These are phyloP conservation scores for Ganoderma sp. DNA, from an alignment of 1,284 basidiomycete genomes.

Conservation along the genomic window DNA sequence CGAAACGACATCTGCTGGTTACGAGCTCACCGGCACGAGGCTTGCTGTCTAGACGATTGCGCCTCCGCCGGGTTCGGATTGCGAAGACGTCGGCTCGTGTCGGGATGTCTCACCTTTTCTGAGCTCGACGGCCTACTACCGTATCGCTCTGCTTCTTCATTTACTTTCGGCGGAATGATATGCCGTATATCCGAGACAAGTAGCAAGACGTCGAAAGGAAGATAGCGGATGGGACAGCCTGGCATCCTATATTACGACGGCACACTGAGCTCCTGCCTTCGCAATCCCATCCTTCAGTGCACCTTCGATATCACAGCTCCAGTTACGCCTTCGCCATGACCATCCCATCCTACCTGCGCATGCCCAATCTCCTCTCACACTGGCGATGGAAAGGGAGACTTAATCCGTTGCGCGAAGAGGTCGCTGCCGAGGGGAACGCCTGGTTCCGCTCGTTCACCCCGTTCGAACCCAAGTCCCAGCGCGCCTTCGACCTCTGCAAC, in stretches of 20 bases:
- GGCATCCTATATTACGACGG: not conserved
- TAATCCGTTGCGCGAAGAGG: conserved; percentile 34
- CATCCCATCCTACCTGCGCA: not conserved
- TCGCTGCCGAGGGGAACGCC: conserved; percentile 37
- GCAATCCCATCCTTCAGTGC: not conserved
- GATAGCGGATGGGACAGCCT: not conserved
- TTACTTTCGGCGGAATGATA: not conserved
- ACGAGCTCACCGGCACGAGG: not conserved
- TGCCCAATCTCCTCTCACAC: conserved; percentile 1
- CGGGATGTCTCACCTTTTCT: not conserved
- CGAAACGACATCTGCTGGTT: not conserved
- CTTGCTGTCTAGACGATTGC: not conserved
- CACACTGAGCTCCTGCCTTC: not conserved
- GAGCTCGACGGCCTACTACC: not conserved
- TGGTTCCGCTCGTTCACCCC: conserved; percentile 43
- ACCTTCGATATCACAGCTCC: not conserved
- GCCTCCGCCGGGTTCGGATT: not conserved
- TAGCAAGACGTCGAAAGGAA: not conserved
- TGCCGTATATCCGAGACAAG: not conserved
- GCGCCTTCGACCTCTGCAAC: conserved; percentile 43
- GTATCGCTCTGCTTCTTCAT: not conserved
- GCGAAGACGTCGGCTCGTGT: not conserved
- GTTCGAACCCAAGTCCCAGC: conserved; percentile 39
- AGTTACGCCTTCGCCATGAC: not conserved
- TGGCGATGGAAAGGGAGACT: conserved; percentile 12